Evolutionary conservation across 768 basidiomycete genomes (phyloP), one percentile per base, ranked within the genome.

Genomic region (Kondoa malvinella): DNA sequence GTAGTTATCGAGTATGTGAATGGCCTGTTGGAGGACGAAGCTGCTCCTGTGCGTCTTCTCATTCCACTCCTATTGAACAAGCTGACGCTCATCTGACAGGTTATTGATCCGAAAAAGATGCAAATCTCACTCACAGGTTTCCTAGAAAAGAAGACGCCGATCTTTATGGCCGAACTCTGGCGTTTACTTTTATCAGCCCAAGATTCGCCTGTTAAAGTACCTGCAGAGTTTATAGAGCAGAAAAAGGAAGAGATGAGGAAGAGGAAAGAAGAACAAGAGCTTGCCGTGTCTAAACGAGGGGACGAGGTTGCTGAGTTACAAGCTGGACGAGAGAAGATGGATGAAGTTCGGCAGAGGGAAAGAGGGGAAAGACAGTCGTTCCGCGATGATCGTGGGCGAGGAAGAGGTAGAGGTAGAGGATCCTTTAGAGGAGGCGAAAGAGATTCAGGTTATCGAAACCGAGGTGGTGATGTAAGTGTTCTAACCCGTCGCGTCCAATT

Each of bases 1-100:
- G 86, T 99, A 57, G 86, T 97, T 56, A 85, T 96, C 31, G 94
- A 96, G 75, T 97, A 95, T 75, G 90, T 91, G 21, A 89, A 91
- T 85, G 90, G 90, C 21, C 81, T 97, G 25, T 79, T 99, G 3
- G 95, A 99, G 75, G 89, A 95, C 73, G 81, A 84, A 61, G 81
- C 83, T 17, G 83, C 87, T 71, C 86, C 88, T n/a, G 92, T 94
- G 70, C 71, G 86, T 76, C 0, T 31, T 40, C 26, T 50, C 64
- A 16, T 70, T 1, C 14, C 2, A 68, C 32, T 56, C 56, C 25
- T 26, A n/a, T 63, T n/a, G 31, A 1, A 61, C 1, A 29, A 21
- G 3, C 31, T 26, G 4, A 65, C 40, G 34, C 26, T 30, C 2
- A 0, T 50, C 27, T 14, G 31, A 21, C 74, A 92, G 90, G 84